Evolutionary conservation across 441 rosid genomes (phyloP).

Genomic region (Brassica hybrid): DNA sequence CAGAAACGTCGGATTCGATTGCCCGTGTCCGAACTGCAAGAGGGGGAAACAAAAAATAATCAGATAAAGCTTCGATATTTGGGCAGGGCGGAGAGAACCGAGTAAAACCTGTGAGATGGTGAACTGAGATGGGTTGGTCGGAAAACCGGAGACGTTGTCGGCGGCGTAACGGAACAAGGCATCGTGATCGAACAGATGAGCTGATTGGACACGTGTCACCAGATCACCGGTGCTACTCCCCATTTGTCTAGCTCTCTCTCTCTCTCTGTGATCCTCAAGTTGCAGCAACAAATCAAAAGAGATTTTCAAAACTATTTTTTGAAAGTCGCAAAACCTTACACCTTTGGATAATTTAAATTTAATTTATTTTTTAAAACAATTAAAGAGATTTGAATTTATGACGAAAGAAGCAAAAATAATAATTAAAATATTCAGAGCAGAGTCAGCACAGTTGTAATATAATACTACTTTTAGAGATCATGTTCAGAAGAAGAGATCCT

Average conservation of each 20-base stretch:
- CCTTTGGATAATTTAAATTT: not conserved
- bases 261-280: conserved; percentile 18
- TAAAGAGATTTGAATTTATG: not conserved
- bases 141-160: conserved; percentile 71
- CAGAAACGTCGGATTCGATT: conserved; percentile 91
- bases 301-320: not conserved
- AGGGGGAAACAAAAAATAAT: no score
- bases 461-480: not conserved
- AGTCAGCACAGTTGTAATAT: not conserved
- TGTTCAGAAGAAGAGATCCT: not conserved
- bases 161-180: conserved; percentile 68
- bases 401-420: not conserved
- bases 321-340: not conserved
- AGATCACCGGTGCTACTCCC: conserved; percentile 65
- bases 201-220: conserved; percentile 53
- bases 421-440: not conserved
- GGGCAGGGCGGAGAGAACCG: not conserved
- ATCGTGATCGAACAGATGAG: conserved; percentile 64
- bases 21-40: conserved; percentile 89
- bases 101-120: conserved; percentile 62
- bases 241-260: conserved; percentile 37
- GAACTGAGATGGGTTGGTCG: conserved; percentile 55
- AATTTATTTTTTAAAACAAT: not conserved
- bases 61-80: not conserved
- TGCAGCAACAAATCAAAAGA: conserved; percentile 16